Evolutionary conservation across 1,139 yeast species (phyloP).

Genomic region (Scheffersomyces segobiensis): DNA sequence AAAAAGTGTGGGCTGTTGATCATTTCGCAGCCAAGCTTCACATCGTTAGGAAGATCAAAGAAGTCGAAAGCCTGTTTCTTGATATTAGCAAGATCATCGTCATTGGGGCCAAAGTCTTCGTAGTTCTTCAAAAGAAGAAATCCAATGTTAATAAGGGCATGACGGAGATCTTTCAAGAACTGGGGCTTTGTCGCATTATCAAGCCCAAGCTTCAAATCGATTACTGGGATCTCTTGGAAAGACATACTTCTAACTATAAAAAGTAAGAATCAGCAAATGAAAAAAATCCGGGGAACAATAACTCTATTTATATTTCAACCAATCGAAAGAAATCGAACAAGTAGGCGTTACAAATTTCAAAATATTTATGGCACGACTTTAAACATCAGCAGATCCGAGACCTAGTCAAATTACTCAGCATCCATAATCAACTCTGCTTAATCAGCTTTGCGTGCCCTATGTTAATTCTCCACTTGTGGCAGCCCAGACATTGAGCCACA

Average conservation of each 20-base stretch:
- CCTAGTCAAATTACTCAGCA: neutral
- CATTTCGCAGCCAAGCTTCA: conserved; percentile 59
- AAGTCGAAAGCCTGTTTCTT: conserved; percentile 46
- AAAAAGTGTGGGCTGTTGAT: conserved; percentile 63
- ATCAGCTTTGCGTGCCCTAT: neutral
- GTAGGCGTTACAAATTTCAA: neutral
- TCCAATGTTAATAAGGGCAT: conserved; percentile 63
- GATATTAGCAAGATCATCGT: conserved; percentile 39
- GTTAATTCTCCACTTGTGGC: neutral
- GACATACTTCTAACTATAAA: conserved; percentile 16
- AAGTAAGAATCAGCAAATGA: neutral
- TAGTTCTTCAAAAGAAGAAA: conserved; percentile 56
- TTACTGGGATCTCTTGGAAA: conserved; percentile 31
- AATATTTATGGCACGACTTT: neutral
- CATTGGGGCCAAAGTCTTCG: conserved; percentile 28
- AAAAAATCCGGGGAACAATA: neutral
- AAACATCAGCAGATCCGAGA: neutral
- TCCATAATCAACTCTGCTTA: neutral
- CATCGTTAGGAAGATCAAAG: conserved; percentile 53
- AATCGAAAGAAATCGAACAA: neutral
- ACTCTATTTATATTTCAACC: neutral
- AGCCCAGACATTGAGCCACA: neutral
- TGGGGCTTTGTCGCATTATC: conserved; percentile 41
- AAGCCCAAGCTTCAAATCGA: conserved; percentile 34
- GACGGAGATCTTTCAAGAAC: conserved; percentile 46